Base-by-base conservation (phyloP, 1,284 basidiomycete genomes). In the Pseudozyma pruni region DNA sequence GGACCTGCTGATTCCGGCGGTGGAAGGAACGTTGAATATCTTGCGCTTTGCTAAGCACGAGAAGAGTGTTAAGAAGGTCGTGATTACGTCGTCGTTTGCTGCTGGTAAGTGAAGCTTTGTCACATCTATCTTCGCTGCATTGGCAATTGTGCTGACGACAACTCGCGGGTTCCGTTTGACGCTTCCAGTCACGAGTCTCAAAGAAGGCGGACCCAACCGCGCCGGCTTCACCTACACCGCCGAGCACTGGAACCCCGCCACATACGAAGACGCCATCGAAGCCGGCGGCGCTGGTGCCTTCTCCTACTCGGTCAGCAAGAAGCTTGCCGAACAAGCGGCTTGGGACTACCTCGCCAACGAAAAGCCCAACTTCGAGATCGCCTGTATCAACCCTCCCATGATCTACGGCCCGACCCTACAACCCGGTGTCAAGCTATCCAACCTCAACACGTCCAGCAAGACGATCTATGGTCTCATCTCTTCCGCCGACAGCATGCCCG, bases 11-110 rank as follows among this genome's bases (percentile, higher is more conserved):
- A 62, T 69, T 17, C 83, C 83, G 0, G 83, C 83, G 10, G 64
- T 83, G 31, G 74, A 83, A 37, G 83, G 83, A 2, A 83, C 81
- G 0, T 62, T 82, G 22, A 73, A 76, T 22, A 56, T 83, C 5
- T 58, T 82, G 9, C 58, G 68, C 6, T 75, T 72, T 23, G 80
- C 80, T 10, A 72, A 75, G 38, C 64, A 75, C 43, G 66, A 63
- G 20, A 59, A 57, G 27, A 63, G 57, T 31, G 75, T 81, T 25
- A 71, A 77, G 50, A 63, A 74, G 39, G 60, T 82, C 25, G 80
- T 79, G 38, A 66, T 82, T 40, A 81, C 80, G 22, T 74, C 70
- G 4, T 75, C 75, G 8, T 76, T 80, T 42, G 79, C 74, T 4
- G 80, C 80, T n/a, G n/a, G n/a, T n/a, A n/a, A n/a, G n/a, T n/a